Evolutionary conservation across 2,329 filamentous ascomycete species (phyloP), one percentile per base, ranked within the genome.

Genomic region (Ceratocystis colombiana): DNA sequence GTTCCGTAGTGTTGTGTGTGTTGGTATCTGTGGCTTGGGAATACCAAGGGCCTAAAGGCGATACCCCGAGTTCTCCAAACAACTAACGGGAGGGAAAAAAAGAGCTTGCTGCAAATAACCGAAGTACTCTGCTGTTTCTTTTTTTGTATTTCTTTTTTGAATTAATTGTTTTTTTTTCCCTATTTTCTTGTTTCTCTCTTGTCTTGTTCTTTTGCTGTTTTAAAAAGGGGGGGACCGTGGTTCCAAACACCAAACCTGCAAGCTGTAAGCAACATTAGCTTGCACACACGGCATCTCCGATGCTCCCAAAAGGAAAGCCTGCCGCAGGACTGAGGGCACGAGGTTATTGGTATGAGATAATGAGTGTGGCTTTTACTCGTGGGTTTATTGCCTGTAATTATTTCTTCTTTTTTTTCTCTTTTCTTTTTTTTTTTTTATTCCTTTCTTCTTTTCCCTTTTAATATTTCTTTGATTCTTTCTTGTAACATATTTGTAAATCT

Each of bases 261-360:
- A 57, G 30, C 53, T 57, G 25, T 28, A 57, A 33, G 25, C 53
- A 25, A 62, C 37, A 8, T 10, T 46, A 41, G 45, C 45, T 62
- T 46, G 61, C 61, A 62, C 37, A 62, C 37, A 62, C 61, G 61
- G 61, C 61, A 62, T 62, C 61, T 62, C 61, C 61, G 61, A 46
- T 22, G 33, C 53, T 22, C 53, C 53, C n/a, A 57, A 57, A 57
- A 15, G 22, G 30, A 57, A 57, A 15, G 22, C 22, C 53, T 30
- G 53, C 53, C 53, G 53, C 53, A 57, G 15, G 10, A 28, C 25
- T 41, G 25, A 44, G 53, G 25, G 17, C 44, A 3, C 3, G 33
- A 37, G 33, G 33, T 37, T 37, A 12, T 37, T 10, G 33, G 33
- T 37, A 37, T 37, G 33, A 10, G 33, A 37, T 37, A 12, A 12